These are phyloP conservation scores for Chlorokybus atmophyticus DNA, from an alignment of 139 green algal genomes.

Conservation along the genomic window DNA sequence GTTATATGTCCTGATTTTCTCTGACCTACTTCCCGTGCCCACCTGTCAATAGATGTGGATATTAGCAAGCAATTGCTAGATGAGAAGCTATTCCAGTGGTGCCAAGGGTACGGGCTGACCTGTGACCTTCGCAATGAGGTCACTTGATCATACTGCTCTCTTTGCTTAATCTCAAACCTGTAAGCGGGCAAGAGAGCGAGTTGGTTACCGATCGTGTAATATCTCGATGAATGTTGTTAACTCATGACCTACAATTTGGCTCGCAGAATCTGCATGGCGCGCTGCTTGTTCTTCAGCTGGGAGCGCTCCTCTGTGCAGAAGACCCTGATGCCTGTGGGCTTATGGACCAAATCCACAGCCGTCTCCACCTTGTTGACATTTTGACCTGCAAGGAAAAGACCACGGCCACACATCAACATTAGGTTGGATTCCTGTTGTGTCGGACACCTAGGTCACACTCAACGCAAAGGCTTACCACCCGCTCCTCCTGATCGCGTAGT, in stretches of 20 bases:
- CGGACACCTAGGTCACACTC: too few relatives aligned
- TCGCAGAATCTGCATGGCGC: constrained; percentile 72
- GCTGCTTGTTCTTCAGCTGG: constrained; percentile 83
- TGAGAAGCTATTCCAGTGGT: too few relatives aligned
- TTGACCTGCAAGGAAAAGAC: constrained; percentile 42
- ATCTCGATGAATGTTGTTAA: too few relatives aligned
- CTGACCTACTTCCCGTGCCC: constrained; percentile 73
- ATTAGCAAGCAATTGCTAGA: too few relatives aligned
- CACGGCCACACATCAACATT: background rate
- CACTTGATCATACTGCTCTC: constrained; percentile 48
- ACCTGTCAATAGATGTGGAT: constrained; percentile 44
- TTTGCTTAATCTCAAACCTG: constrained; percentile 71
- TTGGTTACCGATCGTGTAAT: too few relatives aligned
- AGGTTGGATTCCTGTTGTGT: too few relatives aligned
- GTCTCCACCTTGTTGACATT: constrained; percentile 96
- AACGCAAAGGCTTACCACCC: constrained; percentile 35
- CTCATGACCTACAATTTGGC: constrained; percentile 37
- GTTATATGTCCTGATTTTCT: constrained; percentile 99
- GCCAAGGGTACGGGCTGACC: too few relatives aligned
- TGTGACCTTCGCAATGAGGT: constrained; percentile 39
- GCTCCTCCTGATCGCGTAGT: constrained; percentile 77
- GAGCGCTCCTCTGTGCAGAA: constrained; percentile 86
- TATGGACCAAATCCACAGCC: constrained; percentile 93
- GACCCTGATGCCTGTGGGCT: constrained; percentile 78
- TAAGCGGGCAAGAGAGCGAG: too few relatives aligned